Base-by-base conservation (phyloP, 1,139 yeast genomes). In the Diutina catenulata region DNA sequence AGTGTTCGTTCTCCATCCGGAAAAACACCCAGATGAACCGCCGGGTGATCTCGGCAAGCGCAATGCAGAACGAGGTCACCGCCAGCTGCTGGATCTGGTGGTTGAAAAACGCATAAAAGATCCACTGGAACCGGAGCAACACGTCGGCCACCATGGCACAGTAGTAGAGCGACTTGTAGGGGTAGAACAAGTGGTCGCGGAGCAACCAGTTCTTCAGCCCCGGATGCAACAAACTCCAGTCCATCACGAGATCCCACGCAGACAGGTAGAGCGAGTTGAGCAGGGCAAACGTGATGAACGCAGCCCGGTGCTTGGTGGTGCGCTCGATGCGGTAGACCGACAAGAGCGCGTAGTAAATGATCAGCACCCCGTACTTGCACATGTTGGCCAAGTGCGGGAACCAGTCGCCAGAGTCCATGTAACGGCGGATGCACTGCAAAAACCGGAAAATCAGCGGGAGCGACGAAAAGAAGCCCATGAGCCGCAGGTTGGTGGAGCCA, bases 381-480 rank as follows among this genome's bases (percentile, higher is more conserved):
- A 86, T 84, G 51, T 91, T 91, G n/a, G 95, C 91, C 43, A 91
- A 60, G 67, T 91, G 99, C 1, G 99, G 99, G 53, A 91, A 93
- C 82, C 88, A 80, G 51, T 88, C 95, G 1, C 94, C 91, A 0
- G 96, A 81, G 52, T 91, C 99, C 38, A 79, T 74, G 55, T 71
- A 91, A 70, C 99, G 94, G 48, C 99, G 66, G 23, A 80, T 55
- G 57, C 98, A 91, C 55, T 91, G 99, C 40, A 88, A 55, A 39
- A 82, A 74, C 60, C 99, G 81, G 86, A 94, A 86, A 33, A 86
- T 72, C 43, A 87, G 81, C 0, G 99, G 98, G 20, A 91, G 56
- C 3, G 94, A 68, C 31, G 86, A 69, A 47, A 88, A 68, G 47
- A 88, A 83, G 3, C 97, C 98, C 74, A 88, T 71, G 11, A 74